Percentiles rank a stretch among this genome's conserved stretches.
These are phyloP conservation scores for Kentomonas sorsogonicus DNA, from an alignment of 208 protist species.

Conservation along the genomic window DNA sequence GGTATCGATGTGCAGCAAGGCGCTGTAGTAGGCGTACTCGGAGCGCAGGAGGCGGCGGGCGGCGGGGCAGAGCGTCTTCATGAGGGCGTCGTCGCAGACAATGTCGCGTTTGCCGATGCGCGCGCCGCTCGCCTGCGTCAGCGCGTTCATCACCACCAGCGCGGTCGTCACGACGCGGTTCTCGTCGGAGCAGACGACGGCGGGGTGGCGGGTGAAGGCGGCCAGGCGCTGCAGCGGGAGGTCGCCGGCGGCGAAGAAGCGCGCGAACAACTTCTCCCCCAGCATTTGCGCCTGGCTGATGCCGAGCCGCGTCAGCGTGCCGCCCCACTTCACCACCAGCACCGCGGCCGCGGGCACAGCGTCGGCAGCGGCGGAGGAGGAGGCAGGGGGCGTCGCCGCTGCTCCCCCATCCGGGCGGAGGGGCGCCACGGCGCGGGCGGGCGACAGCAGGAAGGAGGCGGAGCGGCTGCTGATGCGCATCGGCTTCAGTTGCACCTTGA, in stretches of 20 bases:
- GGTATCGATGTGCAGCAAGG: slow-evolving; percentile 38
- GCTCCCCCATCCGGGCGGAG: neutral
- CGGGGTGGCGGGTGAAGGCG: slow-evolving; percentile 31
- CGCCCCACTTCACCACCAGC: slow-evolving; percentile 60
- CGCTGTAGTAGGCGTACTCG: slow-evolving; percentile 47
- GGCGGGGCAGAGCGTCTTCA: slow-evolving; percentile 28
- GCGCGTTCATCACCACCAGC: slow-evolving; percentile 37
- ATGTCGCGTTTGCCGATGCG: slow-evolving; percentile 26
- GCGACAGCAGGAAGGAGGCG: slow-evolving; percentile 15
- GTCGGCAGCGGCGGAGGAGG: neutral
- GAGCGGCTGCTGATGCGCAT: slow-evolving; percentile 11
- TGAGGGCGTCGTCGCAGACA: slow-evolving; percentile 27
- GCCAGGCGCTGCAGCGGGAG: slow-evolving; percentile 30
- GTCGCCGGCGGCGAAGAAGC: slow-evolving; percentile 52
- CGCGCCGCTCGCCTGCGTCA: slow-evolving; percentile 28
- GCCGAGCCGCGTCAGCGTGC: slow-evolving; percentile 37
- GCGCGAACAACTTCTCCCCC: slow-evolving; percentile 45
- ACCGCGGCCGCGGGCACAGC: slow-evolving; percentile 17
- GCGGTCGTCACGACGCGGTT: slow-evolving; percentile 39
- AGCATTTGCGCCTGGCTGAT: slow-evolving; percentile 39
- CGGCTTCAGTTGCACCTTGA: slow-evolving; percentile 40
- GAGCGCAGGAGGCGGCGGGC: slow-evolving; percentile 36
- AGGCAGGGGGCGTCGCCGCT: neutral
- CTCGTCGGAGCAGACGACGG: slow-evolving; percentile 32
- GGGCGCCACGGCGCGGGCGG: neutral